Conservation (phyloP, 371 early-diverging fungal genomes). For the Polyrhizophydium stewartii region DNA sequence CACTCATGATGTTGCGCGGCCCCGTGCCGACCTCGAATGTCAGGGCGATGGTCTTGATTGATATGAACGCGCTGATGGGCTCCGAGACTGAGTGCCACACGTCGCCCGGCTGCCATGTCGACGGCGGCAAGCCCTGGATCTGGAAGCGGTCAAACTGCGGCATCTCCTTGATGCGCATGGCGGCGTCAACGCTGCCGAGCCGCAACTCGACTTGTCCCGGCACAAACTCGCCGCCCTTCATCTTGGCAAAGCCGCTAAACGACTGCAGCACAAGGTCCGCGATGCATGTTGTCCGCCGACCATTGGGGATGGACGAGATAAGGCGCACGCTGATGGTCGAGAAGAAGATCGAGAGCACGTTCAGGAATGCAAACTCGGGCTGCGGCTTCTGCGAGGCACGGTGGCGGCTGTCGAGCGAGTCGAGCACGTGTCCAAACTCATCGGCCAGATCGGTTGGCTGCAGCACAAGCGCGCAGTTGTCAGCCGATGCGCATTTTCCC, state of each 20-base stretch:
- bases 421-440: neutral
- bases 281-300: neutral
- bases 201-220: neutral
- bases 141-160: neutral
- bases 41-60: neutral
- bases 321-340: neutral
- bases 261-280: neutral
- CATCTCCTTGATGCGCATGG: neutral
- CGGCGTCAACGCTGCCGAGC: neutral
- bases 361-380: neutral
- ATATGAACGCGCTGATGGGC: neutral
- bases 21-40: conserved; percentile 4
- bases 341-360: neutral
- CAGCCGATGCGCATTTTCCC: no score
- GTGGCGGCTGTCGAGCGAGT: neutral
- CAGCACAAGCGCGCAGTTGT: no score
- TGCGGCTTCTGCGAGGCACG: neutral
- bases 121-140: neutral
- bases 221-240: neutral
- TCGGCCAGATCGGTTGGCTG: neutral
- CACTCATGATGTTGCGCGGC: neutral
- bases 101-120: neutral
- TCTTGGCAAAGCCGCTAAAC: neutral
- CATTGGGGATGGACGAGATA: neutral
- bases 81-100: neutral